A percentile compares a stretch with the other conserved stretches of the same genome.
These are phyloP conservation scores for Sclerotinia trifoliorum DNA, from an alignment of 2,329 filamentous ascomycete genomes.

Conservation along the genomic window DNA sequence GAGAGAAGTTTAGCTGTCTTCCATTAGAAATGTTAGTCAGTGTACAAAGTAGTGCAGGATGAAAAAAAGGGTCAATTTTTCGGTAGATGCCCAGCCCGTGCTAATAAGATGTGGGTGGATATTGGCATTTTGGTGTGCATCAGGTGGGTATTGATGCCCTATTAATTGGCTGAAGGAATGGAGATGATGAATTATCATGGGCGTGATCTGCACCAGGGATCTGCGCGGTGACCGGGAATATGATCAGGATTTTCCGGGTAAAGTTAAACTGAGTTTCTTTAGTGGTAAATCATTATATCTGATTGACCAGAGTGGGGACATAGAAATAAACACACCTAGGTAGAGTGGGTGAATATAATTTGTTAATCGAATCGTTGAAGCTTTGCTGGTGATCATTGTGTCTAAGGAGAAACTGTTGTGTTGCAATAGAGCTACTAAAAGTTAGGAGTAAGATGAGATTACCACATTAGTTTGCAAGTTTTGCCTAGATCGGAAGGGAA, in stretches of 20 bases:
- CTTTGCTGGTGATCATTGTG: neutral
- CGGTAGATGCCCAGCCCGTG: neutral
- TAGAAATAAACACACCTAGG: neutral
- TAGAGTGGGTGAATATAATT: too few species aligned
- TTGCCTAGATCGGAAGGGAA: neutral
- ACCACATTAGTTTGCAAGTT: neutral
- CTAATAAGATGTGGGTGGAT: neutral
- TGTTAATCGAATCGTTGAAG: neutral
- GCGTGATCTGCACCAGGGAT: slow-evolving; percentile 3
- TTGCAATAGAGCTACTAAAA: neutral
- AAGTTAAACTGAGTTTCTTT: neutral
- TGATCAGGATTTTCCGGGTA: neutral
- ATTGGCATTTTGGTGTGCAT: neutral
- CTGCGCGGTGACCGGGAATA: neutral
- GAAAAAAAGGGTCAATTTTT: too few species aligned
- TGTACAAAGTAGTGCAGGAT: neutral
- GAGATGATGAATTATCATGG: neutral
- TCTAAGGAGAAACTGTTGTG: neutral
- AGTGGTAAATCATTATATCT: slow-evolving; percentile 1
- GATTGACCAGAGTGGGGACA: neutral
- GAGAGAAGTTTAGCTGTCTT: neutral
- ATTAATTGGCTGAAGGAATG: neutral
- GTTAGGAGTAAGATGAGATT: slow-evolving; percentile 3
- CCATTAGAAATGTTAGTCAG: neutral
- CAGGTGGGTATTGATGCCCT: neutral